Base-by-base conservation (phyloP, 306 rosid genomes). In the Prunus padus region DNA sequence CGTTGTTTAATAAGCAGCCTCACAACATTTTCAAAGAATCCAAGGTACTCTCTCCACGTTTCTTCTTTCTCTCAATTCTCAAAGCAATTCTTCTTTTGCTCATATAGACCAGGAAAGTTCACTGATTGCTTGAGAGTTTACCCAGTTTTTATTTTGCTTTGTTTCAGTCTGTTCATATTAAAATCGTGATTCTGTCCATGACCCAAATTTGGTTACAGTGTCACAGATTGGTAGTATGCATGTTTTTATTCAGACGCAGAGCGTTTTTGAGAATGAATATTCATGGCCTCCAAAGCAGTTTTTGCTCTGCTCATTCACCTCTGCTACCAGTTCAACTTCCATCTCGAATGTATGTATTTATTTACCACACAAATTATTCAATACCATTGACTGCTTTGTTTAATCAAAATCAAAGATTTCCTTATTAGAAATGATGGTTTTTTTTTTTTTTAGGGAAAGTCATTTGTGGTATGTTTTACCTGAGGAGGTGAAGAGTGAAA, bases 391-490 rank as follows among this genome's bases (percentile, higher is more conserved):
- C 1, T 23, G 56, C 47, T 59, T 25, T 44, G 10, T 6, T 2
- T 2, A 49, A 55, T 71, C 16, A 3, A 23, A 23, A 16, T 65
- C 4, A 10, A 8, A 40, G 18, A 40, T 65, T 65, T 31, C 2
- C 2, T 28, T 55, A 42, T 57, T 40, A 40, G 5, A 22, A 73
- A 56, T 76, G 65, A 30, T 69, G 73, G 84, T 80, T 67, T 5
- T 28, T 67, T 67, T 5, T 28, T 67, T 73, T 68, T 82, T 77
- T 44, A 92, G 92, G 91, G 96, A 95, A 84, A 86, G 89, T 56
- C 97, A 92, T 84, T 81, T 95, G 60, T 95, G 98, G 97, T 90
- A 90, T 82, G 79, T 87, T 63, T 62, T 89, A 62, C 97, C 97
- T 50, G 79, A 89, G 55, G 96, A 92, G 78, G 87, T 95, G 23